phyloP scores from a whole-genome alignment of 176 grass and related monocot species.

The Carex myosuroides region DNA sequence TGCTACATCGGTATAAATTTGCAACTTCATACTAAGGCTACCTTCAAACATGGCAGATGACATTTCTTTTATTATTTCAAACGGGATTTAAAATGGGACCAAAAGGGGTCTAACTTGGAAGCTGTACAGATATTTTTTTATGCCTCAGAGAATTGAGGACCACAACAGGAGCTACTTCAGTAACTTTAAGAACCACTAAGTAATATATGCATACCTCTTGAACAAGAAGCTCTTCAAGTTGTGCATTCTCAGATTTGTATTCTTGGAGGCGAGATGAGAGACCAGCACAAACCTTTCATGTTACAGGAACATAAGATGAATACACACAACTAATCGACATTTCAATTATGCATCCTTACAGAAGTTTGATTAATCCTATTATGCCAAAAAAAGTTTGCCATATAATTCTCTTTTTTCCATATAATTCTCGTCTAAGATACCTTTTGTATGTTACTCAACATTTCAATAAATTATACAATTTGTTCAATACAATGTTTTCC shows the following conservation, averaged over 20 bases:
- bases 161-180: background rate
- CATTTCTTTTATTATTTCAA: background rate
- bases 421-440: background rate
- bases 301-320: constrained; percentile 25
- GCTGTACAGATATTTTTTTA: background rate
- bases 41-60: background rate
- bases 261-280: constrained; percentile 97
- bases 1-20: background rate
- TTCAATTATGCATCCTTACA: constrained; percentile 2
- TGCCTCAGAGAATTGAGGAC: background rate
- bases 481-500: background rate
- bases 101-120: background rate
- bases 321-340: background rate
- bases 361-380: background rate
- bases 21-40: background rate
- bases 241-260: constrained; percentile 96
- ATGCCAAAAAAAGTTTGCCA: background rate
- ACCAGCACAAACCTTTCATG: constrained; percentile 76
- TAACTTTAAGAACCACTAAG: background rate
- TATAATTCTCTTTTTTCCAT: background rate
- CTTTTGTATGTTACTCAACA: background rate
- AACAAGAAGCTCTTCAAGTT: constrained; percentile 93
- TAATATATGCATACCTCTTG: constrained; percentile 52
- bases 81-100: background rate
- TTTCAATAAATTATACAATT: background rate